phyloP scores from a whole-genome alignment of 257 asterid genomes.

The Mentha longifolia region DNA sequence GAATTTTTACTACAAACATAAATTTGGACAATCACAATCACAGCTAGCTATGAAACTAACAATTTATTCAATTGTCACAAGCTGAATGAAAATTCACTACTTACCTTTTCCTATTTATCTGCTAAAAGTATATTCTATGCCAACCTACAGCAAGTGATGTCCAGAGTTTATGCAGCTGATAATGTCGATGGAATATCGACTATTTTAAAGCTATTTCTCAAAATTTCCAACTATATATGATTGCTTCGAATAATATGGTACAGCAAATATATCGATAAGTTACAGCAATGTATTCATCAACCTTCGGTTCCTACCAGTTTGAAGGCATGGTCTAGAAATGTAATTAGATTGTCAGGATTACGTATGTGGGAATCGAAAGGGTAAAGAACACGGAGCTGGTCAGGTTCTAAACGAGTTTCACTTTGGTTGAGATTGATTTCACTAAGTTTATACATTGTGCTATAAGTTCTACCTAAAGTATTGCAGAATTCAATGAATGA shows the following conservation, averaged over 20 bases:
- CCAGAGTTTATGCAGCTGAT: neutral
- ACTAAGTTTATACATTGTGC: conserved; percentile 34
- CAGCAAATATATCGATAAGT: conserved; percentile 8
- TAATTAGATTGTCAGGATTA: conserved; percentile 58
- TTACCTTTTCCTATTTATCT: conserved; percentile 6
- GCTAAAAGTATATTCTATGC: neutral
- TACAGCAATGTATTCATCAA: conserved; percentile 8
- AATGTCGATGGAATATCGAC: no score
- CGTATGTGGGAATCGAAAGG: conserved; percentile 39
- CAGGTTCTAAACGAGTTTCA: conserved; percentile 34
- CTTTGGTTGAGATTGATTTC: conserved; percentile 22
- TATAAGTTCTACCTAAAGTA: conserved; percentile 54
- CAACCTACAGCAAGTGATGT: neutral
- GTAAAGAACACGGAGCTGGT: conserved; percentile 33
- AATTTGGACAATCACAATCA: conserved; percentile 15
- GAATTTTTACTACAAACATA: conserved; percentile 1
- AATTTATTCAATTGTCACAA: neutral
- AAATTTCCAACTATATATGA: neutral
- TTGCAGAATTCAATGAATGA: conserved; percentile 58
- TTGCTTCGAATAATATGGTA: neutral
- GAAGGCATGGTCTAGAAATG: conserved; percentile 54
- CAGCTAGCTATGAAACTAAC: conserved; percentile 4
- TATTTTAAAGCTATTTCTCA: no score
- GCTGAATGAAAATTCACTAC: conserved; percentile 10
- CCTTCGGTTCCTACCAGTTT: conserved; percentile 38